Evolutionary conservation across 1,139 yeast species (phyloP).

Genomic region (Blastobotrys elegans): DNA sequence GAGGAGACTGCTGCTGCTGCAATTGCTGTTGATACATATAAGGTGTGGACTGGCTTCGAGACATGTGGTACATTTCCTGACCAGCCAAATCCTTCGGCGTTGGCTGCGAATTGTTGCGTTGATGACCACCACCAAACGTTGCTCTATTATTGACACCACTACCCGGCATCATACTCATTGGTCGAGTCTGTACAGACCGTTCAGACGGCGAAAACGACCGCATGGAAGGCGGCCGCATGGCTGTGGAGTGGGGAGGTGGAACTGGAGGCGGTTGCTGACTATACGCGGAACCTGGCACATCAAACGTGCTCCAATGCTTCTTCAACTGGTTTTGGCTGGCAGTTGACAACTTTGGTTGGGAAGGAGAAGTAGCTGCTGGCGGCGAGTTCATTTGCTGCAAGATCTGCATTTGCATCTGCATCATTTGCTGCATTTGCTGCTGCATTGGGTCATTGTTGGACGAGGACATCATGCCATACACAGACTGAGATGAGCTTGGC

Average conservation of each 20-base stretch:
- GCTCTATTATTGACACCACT: background rate
- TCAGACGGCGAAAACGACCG: conserved; percentile 26
- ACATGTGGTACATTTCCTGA: conserved; percentile 13
- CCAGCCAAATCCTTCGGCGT: conserved; percentile 14
- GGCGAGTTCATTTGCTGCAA: conserved; percentile 27
- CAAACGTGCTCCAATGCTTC: conserved; percentile 22
- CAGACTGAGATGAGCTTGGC: background rate
- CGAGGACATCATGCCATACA: background rate
- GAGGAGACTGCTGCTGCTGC: background rate
- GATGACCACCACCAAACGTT: background rate
- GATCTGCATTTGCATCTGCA: conserved; percentile 35
- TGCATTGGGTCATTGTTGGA: conserved; percentile 23
- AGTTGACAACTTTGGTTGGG: too few relatives aligned
- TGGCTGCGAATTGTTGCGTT: conserved; percentile 13
- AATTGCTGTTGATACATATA: conserved; percentile 4
- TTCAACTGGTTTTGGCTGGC: conserved; percentile 9
- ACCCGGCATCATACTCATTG: conserved; percentile 10
- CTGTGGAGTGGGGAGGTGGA: background rate
- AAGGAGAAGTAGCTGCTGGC: conserved; percentile 11
- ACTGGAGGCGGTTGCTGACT: background rate
- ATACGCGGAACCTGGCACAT: conserved; percentile 15
- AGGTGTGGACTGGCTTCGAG: conserved; percentile 14
- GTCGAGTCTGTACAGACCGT: conserved; percentile 16
- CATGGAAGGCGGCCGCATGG: conserved; percentile 24
- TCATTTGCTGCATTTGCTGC: conserved; percentile 32